Percentiles rank a stretch among this genome's conserved stretches.
These are phyloP conservation scores for Debaryomyces castellii DNA, from an alignment of 805 yeast genomes.

Conservation along the genomic window DNA sequence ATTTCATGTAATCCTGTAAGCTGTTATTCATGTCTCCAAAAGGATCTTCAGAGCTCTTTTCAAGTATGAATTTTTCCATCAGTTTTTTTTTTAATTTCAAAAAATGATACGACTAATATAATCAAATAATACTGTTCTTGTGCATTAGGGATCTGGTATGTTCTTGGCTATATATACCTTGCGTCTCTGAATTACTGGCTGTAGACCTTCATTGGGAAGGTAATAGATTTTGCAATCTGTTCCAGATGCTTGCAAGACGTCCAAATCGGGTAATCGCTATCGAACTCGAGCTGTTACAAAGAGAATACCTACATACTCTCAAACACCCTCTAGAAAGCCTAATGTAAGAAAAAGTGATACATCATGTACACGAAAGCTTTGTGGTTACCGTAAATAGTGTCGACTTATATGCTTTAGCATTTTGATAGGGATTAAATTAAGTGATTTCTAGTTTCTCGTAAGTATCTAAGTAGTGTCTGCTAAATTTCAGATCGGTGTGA, in stretches of 20 bases:
- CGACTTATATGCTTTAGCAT: too few species aligned
- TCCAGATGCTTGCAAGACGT: slow-evolving; percentile 1
- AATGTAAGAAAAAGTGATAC: not conserved
- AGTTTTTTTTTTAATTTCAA: not conserved
- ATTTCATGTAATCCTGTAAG: not conserved
- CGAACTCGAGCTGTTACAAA: not conserved
- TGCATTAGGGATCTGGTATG: not conserved
- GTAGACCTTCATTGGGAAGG: not conserved
- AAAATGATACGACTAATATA: not conserved
- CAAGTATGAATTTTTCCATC: not conserved
- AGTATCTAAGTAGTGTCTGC: too few species aligned
- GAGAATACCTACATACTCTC: not conserved
- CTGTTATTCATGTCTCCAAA: not conserved
- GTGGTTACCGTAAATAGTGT: too few species aligned
- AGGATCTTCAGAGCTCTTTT: not conserved
- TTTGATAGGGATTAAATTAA: too few species aligned
- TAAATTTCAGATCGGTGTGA: not conserved
- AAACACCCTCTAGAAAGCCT: not conserved
- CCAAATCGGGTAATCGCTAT: slow-evolving; percentile 1
- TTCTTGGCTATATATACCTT: not conserved
- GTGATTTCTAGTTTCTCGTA: too few species aligned
- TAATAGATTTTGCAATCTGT: not conserved
- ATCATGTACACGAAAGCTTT: not conserved
- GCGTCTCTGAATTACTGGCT: not conserved
- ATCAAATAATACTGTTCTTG: not conserved